Evolutionary conservation across 495 filamentous ascomycete genomes (phyloP).

Genomic region (Haplographium delicatum): DNA sequence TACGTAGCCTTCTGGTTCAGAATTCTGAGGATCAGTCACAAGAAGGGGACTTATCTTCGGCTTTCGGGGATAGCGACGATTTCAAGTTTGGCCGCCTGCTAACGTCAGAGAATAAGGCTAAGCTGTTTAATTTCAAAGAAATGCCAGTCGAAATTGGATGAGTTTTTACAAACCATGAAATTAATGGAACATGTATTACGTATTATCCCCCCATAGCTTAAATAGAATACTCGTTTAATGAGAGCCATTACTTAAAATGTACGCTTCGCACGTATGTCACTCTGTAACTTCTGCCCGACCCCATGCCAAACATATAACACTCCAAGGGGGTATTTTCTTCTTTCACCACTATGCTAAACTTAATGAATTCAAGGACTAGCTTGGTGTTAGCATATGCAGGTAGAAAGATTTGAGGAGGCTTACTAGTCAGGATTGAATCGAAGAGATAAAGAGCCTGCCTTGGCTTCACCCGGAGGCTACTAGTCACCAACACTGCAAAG

Average conservation of each 20-base stretch:
- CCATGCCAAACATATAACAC: neutral
- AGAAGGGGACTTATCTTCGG: constrained; percentile 3
- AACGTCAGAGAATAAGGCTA: constrained; percentile 4
- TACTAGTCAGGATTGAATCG: neutral
- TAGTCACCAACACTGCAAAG: constrained; percentile 5
- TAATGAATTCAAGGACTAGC: constrained; percentile 2
- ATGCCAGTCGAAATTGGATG: neutral
- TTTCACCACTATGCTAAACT: neutral
- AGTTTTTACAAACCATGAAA: neutral
- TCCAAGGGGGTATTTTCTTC: neutral
- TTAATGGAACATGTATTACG: neutral
- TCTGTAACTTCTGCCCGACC: neutral
- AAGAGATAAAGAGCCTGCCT: neutral
- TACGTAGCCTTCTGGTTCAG: neutral
- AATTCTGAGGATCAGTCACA: neutral
- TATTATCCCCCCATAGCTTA: neutral
- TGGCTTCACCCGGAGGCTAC: constrained; percentile 2
- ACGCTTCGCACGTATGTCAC: neutral
- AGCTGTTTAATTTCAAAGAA: neutral
- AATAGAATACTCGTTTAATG: neutral
- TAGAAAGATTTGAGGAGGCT: neutral
- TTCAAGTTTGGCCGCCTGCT: constrained; percentile 12
- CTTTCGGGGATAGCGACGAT: constrained; percentile 1
- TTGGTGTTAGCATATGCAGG: constrained; percentile 1
- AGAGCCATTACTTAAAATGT: neutral